Conservation (phyloP, 805 yeast genomes). For the Candida caryicola region DNA sequence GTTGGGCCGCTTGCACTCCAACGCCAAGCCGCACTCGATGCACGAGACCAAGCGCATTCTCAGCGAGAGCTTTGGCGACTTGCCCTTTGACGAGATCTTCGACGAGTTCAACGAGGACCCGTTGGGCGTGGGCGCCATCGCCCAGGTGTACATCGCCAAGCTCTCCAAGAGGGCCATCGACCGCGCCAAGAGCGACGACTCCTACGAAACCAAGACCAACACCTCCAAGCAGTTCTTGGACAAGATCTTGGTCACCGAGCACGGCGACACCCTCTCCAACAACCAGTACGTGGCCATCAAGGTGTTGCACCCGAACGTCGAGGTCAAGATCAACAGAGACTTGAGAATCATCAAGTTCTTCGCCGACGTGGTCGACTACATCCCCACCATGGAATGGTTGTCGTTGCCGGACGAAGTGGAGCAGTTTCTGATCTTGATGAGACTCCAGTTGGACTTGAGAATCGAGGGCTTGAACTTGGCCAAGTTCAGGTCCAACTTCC, state of each 20-base stretch:
- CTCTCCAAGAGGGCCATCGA: slow-evolving; percentile 47
- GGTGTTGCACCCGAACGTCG: slow-evolving; percentile 87
- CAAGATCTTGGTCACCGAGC: slow-evolving; percentile 34
- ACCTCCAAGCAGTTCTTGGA: slow-evolving; percentile 24
- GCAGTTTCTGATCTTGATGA: slow-evolving; percentile 83
- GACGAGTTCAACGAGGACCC: slow-evolving; percentile 75
- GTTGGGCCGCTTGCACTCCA: slow-evolving; percentile 74
- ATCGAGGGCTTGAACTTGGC: slow-evolving; percentile 83
- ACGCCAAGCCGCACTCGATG: slow-evolving; percentile 72
- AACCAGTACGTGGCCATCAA: slow-evolving; percentile 78
- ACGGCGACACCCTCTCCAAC: slow-evolving; percentile 30
- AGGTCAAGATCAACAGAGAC: slow-evolving; percentile 70
- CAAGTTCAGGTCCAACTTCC: slow-evolving; percentile 69
- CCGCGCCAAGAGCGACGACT: slow-evolving; percentile 30
- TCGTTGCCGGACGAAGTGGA: slow-evolving; percentile 92
- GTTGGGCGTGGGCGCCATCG: slow-evolving; percentile 97
- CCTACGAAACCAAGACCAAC: slow-evolving; percentile 13
- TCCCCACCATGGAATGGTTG: slow-evolving; percentile 98
- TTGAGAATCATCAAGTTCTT: slow-evolving; percentile 78
- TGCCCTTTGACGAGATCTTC: slow-evolving; percentile 70
- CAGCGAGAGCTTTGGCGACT: slow-evolving; percentile 52
- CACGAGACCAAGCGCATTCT: slow-evolving; percentile 57
- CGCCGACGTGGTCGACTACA: slow-evolving; percentile 62
- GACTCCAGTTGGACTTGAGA: slow-evolving; percentile 80
- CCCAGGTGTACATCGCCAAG: slow-evolving; percentile 85